phyloP scores from a whole-genome alignment of 1,284 basidiomycete genomes.

The Golubevia sp. region DNA sequence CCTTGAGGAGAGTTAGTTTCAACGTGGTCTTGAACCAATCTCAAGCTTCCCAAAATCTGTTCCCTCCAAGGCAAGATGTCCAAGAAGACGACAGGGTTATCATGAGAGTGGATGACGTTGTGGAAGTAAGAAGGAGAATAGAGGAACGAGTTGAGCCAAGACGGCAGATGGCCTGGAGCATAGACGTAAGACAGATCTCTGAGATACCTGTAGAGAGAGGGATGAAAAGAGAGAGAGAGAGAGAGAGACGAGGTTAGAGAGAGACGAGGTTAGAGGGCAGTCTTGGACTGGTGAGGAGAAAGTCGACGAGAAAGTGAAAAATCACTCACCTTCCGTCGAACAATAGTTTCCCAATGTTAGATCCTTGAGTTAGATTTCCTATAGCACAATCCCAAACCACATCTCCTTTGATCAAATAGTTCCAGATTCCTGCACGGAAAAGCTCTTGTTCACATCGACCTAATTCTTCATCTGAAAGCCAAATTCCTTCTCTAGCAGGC shows the following conservation, averaged over 20 bases:
- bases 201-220: constrained; percentile 19
- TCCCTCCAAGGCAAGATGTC: constrained; percentile 57
- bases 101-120: constrained; percentile 53
- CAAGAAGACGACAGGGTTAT: constrained; percentile 47
- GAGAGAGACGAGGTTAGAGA: neutral
- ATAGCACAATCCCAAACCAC: constrained; percentile 62
- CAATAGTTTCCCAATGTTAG: constrained; percentile 53
- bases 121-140: constrained; percentile 62
- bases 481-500: constrained; percentile 22
- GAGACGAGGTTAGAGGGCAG: neutral
- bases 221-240: no score
- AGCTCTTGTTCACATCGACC: constrained; percentile 50
- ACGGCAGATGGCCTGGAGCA: constrained; percentile 63
- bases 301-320: neutral
- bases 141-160: constrained; percentile 60
- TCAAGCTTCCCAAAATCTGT: constrained; percentile 54
- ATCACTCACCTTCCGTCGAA: constrained; percentile 60
- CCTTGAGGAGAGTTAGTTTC: constrained; percentile 57
- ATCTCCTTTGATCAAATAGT: constrained; percentile 56
- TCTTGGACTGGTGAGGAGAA: neutral
- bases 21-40: constrained; percentile 61
- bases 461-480: constrained; percentile 46
- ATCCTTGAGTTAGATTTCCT: constrained; percentile 20
- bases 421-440: constrained; percentile 59
- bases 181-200: constrained; percentile 56